Base-by-base conservation (phyloP, 345 rosid genomes). In the Triadica sebifera region DNA sequence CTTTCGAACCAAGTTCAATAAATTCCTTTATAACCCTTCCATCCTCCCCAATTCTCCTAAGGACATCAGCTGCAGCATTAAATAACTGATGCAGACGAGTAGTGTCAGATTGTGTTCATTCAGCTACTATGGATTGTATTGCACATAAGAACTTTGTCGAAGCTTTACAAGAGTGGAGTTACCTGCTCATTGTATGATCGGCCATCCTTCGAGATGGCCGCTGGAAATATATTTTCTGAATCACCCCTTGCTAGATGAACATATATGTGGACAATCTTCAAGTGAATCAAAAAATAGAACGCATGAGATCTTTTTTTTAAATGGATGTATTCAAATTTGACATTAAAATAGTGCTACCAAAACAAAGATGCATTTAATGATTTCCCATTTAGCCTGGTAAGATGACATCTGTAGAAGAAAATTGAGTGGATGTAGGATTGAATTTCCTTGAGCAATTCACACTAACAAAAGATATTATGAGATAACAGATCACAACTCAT, bases 101-200 rank as follows among this genome's bases (percentile, higher is more conserved):
- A 58, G 41, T 29, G 37, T 79, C 59, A 80, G 76, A 76, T 76
- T 4, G 17, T 25, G 67, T 70, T 72, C 34, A 19, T 73, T 43
- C 75, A 70, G 70, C 59, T 34, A 4, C 49, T 57, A 38, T 4
- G 1, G 12, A 4, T 19, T 47, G 20, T 16, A 24, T 72, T 8
- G 13, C 12, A 34, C 10, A 49, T 1, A 12, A 22, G 4, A 19
- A 12, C 34, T 29, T 29, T 29, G 19, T 51, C 13, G 49, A 64
- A 55, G 65, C 41, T 70, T 41, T 10, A 29, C 34, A 29, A 29
- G 34, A 29, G 34, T 29, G 34, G 56, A 72, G 43, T 74, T 67
- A 95, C 99, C 97, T 89, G 96, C 66, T 96, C 97, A 15, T 96
- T 96, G 76, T 96, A 96, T 12, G 99, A 93, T 57, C 98, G 87